A percentile compares a stretch with the other conserved stretches of the same genome.
These are phyloP conservation scores for Boletus tomentosulus DNA, from an alignment of 768 basidiomycete species.

Conservation along the genomic window DNA sequence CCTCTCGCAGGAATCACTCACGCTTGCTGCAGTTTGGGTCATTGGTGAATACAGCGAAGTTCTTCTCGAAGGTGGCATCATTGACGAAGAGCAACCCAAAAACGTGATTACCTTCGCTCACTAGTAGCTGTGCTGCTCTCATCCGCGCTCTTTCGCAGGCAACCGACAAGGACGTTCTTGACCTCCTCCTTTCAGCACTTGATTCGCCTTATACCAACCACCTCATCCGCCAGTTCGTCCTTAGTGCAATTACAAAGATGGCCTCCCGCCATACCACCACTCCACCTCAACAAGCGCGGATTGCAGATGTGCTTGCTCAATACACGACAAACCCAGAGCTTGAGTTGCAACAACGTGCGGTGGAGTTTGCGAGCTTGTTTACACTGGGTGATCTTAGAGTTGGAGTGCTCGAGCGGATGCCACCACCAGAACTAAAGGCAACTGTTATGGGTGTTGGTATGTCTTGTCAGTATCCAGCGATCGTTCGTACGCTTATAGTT, in stretches of 20 bases:
- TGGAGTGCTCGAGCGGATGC: constrained; percentile 97
- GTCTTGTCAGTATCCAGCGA: constrained; percentile 18
- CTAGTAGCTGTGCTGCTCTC: background rate
- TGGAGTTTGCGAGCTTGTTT: constrained; percentile 90
- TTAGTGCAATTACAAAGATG: constrained; percentile 87
- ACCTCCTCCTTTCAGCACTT: constrained; percentile 80
- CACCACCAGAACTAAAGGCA: constrained; percentile 96
- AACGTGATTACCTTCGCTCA: constrained; percentile 41
- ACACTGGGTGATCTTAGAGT: constrained; percentile 66
- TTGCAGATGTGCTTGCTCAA: constrained; percentile 69
- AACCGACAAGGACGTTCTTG: constrained; percentile 77
- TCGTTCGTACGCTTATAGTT: constrained; percentile 1
- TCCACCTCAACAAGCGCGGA: constrained; percentile 67
- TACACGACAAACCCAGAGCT: constrained; percentile 88
- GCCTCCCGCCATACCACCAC: constrained; percentile 73
- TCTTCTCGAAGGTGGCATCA: constrained; percentile 78
- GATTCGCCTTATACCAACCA: constrained; percentile 94
- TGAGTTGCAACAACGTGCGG: constrained; percentile 92
- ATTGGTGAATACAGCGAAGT: constrained; percentile 96
- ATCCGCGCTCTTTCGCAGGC: constrained; percentile 40
- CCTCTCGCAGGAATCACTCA: constrained; percentile 94
- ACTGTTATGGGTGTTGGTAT: constrained; percentile 91
- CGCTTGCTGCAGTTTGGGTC: constrained; percentile 90
- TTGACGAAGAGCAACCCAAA: constrained; percentile 70
- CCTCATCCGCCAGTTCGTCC: constrained; percentile 87